Evolutionary conservation across 2,329 filamentous ascomycete genomes (phyloP).

Genomic region (Allantophomopsis cytisporea): DNA sequence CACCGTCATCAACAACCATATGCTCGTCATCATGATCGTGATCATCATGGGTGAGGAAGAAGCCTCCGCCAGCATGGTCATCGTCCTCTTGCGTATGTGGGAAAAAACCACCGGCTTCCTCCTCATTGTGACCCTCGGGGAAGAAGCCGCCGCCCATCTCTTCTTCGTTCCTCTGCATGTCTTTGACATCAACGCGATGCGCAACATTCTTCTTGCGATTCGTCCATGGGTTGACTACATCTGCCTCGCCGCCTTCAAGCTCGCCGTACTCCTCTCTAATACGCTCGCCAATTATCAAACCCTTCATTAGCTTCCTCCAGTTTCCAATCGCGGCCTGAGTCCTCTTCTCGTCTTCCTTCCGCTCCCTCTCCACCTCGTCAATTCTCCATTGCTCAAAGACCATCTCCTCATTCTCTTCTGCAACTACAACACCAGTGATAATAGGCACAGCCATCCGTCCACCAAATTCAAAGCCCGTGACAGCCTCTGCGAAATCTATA

Average conservation of each 20-base stretch:
- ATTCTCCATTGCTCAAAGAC: slow-evolving; percentile 69
- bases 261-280: slow-evolving; percentile 66
- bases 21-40: no score
- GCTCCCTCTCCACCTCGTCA: slow-evolving; percentile 59
- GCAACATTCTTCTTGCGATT: slow-evolving; percentile 22
- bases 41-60: no score
- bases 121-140: slow-evolving; percentile 39
- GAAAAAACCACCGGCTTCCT: slow-evolving; percentile 20
- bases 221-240: slow-evolving; percentile 39
- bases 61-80: slow-evolving; percentile 8
- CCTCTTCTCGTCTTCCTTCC: slow-evolving; percentile 75
- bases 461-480: slow-evolving; percentile 93
- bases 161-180: slow-evolving; percentile 24
- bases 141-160: slow-evolving; percentile 49
- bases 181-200: slow-evolving; percentile 8
- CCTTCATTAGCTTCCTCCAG: slow-evolving; percentile 84
- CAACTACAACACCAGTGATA: slow-evolving; percentile 80
- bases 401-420: slow-evolving; percentile 60
- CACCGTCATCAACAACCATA: no score
- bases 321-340: slow-evolving; percentile 57
- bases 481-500: slow-evolving; percentile 86
- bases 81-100: slow-evolving; percentile 13
- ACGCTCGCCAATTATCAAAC: slow-evolving; percentile 67
- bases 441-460: slow-evolving; percentile 88
- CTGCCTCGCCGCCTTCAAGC: slow-evolving; percentile 31